Evolutionary conservation across 805 yeast genomes (phyloP).

Genomic region (Starmerella asiatica): DNA sequence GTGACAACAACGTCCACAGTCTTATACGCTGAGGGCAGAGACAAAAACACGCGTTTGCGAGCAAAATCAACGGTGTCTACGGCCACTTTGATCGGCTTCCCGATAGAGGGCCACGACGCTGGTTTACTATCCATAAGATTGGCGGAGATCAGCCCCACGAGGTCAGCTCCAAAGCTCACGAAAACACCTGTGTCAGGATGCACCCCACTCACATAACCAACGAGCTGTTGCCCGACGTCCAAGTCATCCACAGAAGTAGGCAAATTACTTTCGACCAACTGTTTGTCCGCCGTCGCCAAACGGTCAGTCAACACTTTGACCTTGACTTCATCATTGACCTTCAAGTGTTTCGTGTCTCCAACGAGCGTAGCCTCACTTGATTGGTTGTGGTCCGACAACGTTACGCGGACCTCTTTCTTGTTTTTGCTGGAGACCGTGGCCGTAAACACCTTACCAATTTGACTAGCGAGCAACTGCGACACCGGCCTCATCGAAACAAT

Average conservation of each 20-base stretch:
- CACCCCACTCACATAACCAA: conserved; percentile 67
- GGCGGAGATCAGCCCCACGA: conserved; percentile 73
- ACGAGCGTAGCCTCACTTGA: conserved; percentile 50
- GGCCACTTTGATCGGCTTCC: conserved; percentile 25
- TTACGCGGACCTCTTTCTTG: conserved; percentile 58
- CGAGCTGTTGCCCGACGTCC: conserved; percentile 35
- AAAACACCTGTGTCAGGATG: conserved; percentile 65
- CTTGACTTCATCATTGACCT: conserved; percentile 46
- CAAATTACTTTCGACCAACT: conserved; percentile 48
- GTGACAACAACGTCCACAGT: conserved; percentile 32
- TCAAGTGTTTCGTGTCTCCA: conserved; percentile 27
- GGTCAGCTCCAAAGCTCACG: conserved; percentile 54
- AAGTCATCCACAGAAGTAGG: conserved; percentile 54
- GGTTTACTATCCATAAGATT: conserved; percentile 25
- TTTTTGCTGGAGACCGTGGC: conserved; percentile 53
- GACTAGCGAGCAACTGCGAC: conserved; percentile 1
- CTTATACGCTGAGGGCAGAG: conserved; percentile 4
- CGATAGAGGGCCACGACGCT: conserved; percentile 42
- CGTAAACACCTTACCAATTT: conserved; percentile 6
- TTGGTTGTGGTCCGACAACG: conserved; percentile 30
- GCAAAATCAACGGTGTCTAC: conserved; percentile 57
- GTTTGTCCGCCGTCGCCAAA: conserved; percentile 50
- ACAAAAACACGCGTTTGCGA: conserved; percentile 48
- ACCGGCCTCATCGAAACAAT: conserved; percentile 37
- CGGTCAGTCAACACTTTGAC: conserved; percentile 51